Evolutionary conservation across 2,329 filamentous ascomycete species (phyloP).

Genomic region (Colletotrichum echinochloae): DNA sequence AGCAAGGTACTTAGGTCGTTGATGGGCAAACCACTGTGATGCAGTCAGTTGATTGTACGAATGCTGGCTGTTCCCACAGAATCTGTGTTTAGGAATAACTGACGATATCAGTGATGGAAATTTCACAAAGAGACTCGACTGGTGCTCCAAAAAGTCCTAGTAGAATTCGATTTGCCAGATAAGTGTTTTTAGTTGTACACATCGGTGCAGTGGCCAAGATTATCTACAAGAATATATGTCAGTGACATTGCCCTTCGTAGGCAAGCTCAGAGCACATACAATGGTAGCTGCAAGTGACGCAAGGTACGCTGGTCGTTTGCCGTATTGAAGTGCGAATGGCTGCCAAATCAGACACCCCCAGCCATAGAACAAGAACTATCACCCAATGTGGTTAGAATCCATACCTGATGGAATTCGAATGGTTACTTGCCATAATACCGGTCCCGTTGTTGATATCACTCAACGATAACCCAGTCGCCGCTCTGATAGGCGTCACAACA

Average conservation of each 20-base stretch:
- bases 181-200: slow-evolving; percentile 42
- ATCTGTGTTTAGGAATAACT: background rate
- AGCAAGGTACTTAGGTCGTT: slow-evolving; percentile 57
- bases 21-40: slow-evolving; percentile 52
- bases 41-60: background rate
- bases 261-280: slow-evolving; percentile 39
- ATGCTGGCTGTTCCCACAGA: background rate
- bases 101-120: slow-evolving; percentile 56
- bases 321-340: slow-evolving; percentile 59
- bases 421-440: slow-evolving; percentile 49
- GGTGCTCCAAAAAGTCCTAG: slow-evolving; percentile 58
- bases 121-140: slow-evolving; percentile 60
- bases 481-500: slow-evolving; percentile 51
- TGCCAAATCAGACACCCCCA: slow-evolving; percentile 62
- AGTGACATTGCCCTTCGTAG: background rate
- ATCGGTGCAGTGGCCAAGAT: slow-evolving; percentile 47
- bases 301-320: slow-evolving; percentile 55
- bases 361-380: slow-evolving; percentile 55
- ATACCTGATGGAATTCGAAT: background rate
- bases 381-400: background rate
- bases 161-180: slow-evolving; percentile 59
- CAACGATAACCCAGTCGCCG: slow-evolving; percentile 49
- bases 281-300: slow-evolving; percentile 50
- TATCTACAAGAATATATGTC: slow-evolving; percentile 8
- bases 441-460: slow-evolving; percentile 54